Base-by-base conservation (phyloP, 192 early-diverging fungal species). In the Backusella parvicylindrica region DNA sequence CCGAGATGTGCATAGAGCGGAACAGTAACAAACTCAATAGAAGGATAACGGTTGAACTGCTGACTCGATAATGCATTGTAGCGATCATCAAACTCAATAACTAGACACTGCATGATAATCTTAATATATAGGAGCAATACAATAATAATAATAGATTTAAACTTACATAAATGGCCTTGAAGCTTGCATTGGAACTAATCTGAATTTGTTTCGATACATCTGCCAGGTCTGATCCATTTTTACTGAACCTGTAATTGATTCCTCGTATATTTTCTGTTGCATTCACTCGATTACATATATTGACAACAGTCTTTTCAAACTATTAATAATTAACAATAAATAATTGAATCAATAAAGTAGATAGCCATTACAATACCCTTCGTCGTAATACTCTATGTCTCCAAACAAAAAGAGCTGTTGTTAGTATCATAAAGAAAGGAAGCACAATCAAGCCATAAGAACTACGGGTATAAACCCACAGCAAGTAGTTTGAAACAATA, bases 61-160 rank as follows among this genome's bases (percentile, higher is more conserved):
- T 77, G 53, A n/a, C 41, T 71, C 21, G 68, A 50, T 3, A 72
- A 30, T 18, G 70, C 31, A 40, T 75, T 70, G 50, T 72, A 79
- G 6, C 78, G 68, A 64, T 79, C 78, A 71, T 79, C 78, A 35
- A 79, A 79, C 30, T 75, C 56, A 30, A 79, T 79, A n/a, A 66
- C 53, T 28, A 79, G 33, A n/a, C 40, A 73, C 72, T 79, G 28
- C 15, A 26, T 8, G 26, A 60, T 28, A 11, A 28, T 60, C 50
- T 53, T 6, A 60, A 23, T 33, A 43, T 30, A 35, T 15, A 41
- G 16, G 33, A 31, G 21, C 8, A 41, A 28, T 16, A 18, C 41
- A 64, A 71, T 37, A 53, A 30, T 53, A 56, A 9, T 36, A 49
- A 60, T n/a, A 23, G 16, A 50, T 26, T 38, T 64, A 4, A 23